Evolutionary conservation across 75 land plant genomes (phyloP).

Genomic region (Isoetes taiwanensis): DNA sequence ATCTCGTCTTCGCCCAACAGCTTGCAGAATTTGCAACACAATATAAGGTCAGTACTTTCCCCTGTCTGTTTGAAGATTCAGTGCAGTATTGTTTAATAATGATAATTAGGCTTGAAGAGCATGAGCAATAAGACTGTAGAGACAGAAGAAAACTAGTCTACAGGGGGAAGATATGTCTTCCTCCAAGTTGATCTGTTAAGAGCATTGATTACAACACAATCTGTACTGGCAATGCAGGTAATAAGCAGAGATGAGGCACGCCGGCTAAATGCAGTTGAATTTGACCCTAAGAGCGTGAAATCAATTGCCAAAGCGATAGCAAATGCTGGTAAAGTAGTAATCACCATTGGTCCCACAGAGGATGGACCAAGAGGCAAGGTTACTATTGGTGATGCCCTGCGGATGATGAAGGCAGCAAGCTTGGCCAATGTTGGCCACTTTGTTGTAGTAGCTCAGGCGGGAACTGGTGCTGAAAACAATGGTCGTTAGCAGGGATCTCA

Average conservation of each 20-base stretch:
- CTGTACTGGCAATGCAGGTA: constrained; percentile 28
- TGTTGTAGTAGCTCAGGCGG: constrained; percentile 50
- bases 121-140: no score
- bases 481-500: constrained; percentile 57
- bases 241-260: constrained; percentile 55
- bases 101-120: no score
- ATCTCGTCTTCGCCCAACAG: constrained; percentile 71
- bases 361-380: constrained; percentile 63
- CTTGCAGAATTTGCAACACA: constrained; percentile 72
- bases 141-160: no score
- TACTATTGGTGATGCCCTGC: constrained; percentile 52
- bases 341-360: constrained; percentile 78
- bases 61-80: no score
- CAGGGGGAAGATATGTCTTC: no score
- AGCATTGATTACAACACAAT: no score
- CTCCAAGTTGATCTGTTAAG: no score
- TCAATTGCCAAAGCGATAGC: constrained; percentile 88
- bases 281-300: constrained; percentile 42
- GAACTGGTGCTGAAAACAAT: no score
- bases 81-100: no score
- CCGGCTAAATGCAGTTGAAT: constrained; percentile 76
- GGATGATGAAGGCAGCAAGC: constrained; percentile 58
- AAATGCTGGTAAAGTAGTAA: constrained; percentile 80
- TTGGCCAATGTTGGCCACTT: constrained; percentile 72
- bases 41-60: constrained; percentile 56